Evolutionary conservation across 768 basidiomycete genomes (phyloP), one percentile per base, ranked within the genome.

Genomic region (Tricholoma flavovirens): DNA sequence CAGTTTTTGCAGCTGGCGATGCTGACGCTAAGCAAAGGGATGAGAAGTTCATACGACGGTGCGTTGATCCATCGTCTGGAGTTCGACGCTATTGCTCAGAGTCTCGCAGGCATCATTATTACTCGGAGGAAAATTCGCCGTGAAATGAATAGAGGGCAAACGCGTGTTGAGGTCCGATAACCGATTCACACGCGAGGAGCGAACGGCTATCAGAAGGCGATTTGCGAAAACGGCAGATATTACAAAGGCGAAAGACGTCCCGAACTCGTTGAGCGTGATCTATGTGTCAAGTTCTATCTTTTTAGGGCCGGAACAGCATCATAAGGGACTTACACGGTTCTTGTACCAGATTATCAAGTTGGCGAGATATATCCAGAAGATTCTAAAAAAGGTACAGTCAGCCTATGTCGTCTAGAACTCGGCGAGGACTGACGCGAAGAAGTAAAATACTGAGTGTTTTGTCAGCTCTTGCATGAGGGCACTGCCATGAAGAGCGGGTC

Each of bases 291-390:
- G n/a, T n/a, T n/a, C n/a, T n/a, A n/a, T n/a, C n/a, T 26, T 2
- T 2, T 26, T 26, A 26, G 14, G 40, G 40, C 19, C 12, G 4
- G 0, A 6, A 30, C 6, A 30, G 17, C 26, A 22, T 30, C 46
- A 30, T 49, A 14, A 7, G 26, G 15, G 10, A 56, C 62, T 52
- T 50, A 71, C 68, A 33, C 62, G 61, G 55, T 74, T 73, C 32
- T 65, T 49, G 36, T 69, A 59, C 71, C 71, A 74, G 14, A 73
- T 43, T 1, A 69, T 59, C 51, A 69, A 52, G 58, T 74, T 74
- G n/a, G 59, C 62, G 17, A 69, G 55, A 51, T 70, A 71, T 38
- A 71, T 60, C 60, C 67, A 65, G 32, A 71, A 67, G n/a, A 74
- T 72, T 3, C 72, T 74, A 51, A 15, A 17, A 19, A 24, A 22